Evolutionary conservation across 2,329 filamentous ascomycete species (phyloP), one percentile per base, ranked within the genome.

Genomic region (Aspergillus phoenicis): DNA sequence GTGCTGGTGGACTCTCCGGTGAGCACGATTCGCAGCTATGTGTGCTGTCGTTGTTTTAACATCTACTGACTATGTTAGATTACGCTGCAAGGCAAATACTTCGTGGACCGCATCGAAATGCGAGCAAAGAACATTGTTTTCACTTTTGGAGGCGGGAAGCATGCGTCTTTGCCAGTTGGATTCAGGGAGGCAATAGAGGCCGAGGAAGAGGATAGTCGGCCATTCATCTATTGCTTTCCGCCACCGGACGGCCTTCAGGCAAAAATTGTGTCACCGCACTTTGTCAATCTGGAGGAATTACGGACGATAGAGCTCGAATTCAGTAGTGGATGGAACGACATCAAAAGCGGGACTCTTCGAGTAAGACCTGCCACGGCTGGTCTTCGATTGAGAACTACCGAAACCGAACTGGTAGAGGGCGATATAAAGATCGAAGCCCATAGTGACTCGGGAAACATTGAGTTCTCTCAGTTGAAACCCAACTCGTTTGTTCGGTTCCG

Each of bases 231-330:
- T n/a, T 83, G 94, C 28, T 96, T 91, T 72, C 90, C 93, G 33
- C 85, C 87, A 15, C 76, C 84, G 1, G 82, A 87, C 49, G 85
- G 90, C 0, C 85, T 97, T 4, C 85, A 91, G 62, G 85, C 90
- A 2, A 84, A 83, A 52, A 79, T 96, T 7, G 82, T 80, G 45
- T 82, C 90, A 0, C 87, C 90, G 0, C 89, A 85, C 63, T 81
- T 88, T 48, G 89, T 96, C 24, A 88, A 94, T 63, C 85, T 99
- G 5, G 91, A 96, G 72, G 88, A 88, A 66, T 88, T 89, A 68
- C 91, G 91, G 60, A 88, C 86, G 0, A 81, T 98, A 0, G 91
- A 96, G 61, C 80, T 99, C 20, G 83, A 87, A 54, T 77, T 97
- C 11, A 80, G 80, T 10, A 87, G 88, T 10, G 93, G 93, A 1